Base-by-base conservation (phyloP, 164 flowering plant genomes). In the Stephania yunnanensis region DNA sequence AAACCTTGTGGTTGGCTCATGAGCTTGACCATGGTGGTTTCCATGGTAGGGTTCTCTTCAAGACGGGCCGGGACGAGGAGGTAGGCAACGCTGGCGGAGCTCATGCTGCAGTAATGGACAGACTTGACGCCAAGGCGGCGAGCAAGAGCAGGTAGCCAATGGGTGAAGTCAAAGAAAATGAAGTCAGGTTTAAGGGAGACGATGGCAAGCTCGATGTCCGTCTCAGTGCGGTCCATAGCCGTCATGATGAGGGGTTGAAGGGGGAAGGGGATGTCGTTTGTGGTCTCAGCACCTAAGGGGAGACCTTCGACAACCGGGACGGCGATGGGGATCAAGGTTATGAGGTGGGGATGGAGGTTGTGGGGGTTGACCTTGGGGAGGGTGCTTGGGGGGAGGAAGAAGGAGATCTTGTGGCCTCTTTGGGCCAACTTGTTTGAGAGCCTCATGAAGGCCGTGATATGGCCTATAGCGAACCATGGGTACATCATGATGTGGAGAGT, bases 1-100 rank as follows among this genome's bases (percentile, higher is more conserved):
- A 74, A 76, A 7, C 81, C 82, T 20, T 29, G 68, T 12, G 83
- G 83, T n/a, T 80, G 82, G 15, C 66, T 68, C 68, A 67, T 74
- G 61, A 79, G 70, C 77, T 79, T 1, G 76, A 77, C n/a, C 74
- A 19, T 53, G 31, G 70, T 31, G 10, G 55, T 84, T 85, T 69
- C 61, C 17, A n/a, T 36, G 20, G n/a, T 58, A 7, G 65, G 22
- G 30, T 55, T n/a, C 19, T 25, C 30, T 10, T 20, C 53, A 0
- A n/a, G 29, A 20, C 77, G 63, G 2, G 77, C 30, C 1, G 81
- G 84, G 17, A 58, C 75, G 1, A 66, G 46, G 2, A 74, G 7
- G 67, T 70, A 78, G 6, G 79, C 77, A 5, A 66, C 17, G 6
- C 71, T 30, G 8, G 52, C 63, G 11, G 80, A 78, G n/a, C 71